Evolutionary conservation across 169 alveolate species (phyloP).

Genomic region (Babesia ovis): DNA sequence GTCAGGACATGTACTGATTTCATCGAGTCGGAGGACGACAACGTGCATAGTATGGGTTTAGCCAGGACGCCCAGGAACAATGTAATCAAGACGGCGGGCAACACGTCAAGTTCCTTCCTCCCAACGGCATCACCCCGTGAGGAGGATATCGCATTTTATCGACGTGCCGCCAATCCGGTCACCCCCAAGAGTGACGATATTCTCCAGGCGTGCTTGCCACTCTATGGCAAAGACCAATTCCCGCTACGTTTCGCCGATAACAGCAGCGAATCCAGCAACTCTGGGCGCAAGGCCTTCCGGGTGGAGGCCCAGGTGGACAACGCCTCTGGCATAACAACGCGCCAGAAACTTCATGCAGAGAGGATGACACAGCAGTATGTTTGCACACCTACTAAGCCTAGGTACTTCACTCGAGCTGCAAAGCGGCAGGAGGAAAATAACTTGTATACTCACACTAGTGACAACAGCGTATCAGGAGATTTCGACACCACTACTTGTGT

Average conservation of each 20-base stretch:
- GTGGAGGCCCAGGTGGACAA: not conserved
- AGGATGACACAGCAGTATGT: not conserved
- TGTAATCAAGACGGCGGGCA: not conserved
- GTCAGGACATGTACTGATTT: conserved; percentile 2
- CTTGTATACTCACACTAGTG: conserved; percentile 9
- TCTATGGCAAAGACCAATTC: not conserved
- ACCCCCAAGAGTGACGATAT: not conserved
- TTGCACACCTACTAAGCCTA: conserved; percentile 23
- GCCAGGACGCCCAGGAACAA: conserved; percentile 4
- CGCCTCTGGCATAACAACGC: not conserved
- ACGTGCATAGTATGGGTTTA: not conserved
- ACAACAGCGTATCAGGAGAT: not conserved
- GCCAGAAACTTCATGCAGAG: not conserved
- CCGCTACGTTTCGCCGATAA: not conserved
- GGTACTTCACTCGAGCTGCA: not conserved
- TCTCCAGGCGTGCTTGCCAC: not conserved
- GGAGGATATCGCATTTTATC: conserved; percentile 18
- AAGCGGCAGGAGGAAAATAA: not conserved
- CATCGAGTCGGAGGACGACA: conserved; percentile 21
- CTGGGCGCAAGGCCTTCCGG: not conserved
- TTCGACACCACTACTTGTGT: conserved; percentile 10
- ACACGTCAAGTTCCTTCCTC: not conserved
- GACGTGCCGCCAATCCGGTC: not conserved
- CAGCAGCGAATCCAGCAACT: not conserved
- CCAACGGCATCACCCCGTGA: not conserved